phyloP scores from a whole-genome alignment of 139 green algal species.

The Chlamydomonas schloesseri region DNA sequence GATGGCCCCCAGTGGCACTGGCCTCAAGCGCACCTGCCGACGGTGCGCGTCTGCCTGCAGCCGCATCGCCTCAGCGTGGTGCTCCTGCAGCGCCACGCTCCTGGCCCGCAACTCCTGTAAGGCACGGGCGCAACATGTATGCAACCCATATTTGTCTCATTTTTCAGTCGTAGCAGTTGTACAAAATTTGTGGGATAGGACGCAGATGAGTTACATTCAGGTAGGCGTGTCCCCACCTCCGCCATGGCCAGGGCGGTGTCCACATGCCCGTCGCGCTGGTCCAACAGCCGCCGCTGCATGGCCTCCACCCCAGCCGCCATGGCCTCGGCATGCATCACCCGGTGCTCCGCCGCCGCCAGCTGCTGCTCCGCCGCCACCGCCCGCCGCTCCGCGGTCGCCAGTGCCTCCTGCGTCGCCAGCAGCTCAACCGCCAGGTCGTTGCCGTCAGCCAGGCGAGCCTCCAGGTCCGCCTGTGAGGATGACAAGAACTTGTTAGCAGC shows the following conservation, averaged over 20 bases:
- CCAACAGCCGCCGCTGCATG: background rate
- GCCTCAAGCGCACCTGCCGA: too few relatives aligned
- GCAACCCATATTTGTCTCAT: too few relatives aligned
- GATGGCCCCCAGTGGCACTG: too few relatives aligned
- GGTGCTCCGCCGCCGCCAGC: background rate
- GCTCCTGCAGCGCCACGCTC: background rate
- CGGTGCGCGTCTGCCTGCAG: background rate
- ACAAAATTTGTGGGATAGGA: too few relatives aligned
- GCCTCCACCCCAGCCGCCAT: background rate
- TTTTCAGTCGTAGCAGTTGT: too few relatives aligned
- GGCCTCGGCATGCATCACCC: background rate
- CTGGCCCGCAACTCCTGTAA: background rate
- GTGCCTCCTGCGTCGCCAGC: background rate
- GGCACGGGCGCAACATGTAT: background rate
- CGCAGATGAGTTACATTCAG: too few relatives aligned
- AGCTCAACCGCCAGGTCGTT: background rate
- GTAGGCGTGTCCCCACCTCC: background rate
- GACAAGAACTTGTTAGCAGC: background rate
- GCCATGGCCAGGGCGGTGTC: slow-evolving; percentile 1
- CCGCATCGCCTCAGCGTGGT: slow-evolving; percentile 13
- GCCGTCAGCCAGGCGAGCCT: slow-evolving; percentile 29
- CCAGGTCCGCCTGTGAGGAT: slow-evolving; percentile 14
- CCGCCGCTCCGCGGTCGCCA: background rate
- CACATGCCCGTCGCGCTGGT: slow-evolving; percentile 1
- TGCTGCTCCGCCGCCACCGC: background rate